Evolutionary conservation across 768 basidiomycete genomes (phyloP), one percentile per base, ranked within the genome.

Genomic region (Tylopilus sp.): DNA sequence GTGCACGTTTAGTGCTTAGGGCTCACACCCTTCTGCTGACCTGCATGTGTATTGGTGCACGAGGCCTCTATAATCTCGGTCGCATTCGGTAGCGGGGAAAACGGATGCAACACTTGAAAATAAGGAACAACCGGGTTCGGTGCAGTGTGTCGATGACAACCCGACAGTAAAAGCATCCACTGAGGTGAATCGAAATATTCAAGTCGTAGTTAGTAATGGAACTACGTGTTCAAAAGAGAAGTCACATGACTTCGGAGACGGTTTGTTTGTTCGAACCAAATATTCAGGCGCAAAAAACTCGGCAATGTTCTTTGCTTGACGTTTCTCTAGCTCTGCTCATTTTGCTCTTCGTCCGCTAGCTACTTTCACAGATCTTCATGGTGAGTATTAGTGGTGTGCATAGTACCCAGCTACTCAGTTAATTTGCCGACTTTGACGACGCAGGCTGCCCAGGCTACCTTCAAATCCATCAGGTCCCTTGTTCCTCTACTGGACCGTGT

Each of bases 401-500:
- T 13, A 48, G 19, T 3, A 30, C 26, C 16, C n/a, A 25, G 29
- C 34, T 16, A 9, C 31, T 24, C 2, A 13, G 34, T 40, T 65
- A 28, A 63, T 42, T 22, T 17, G 14, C 6, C 37, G 48, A 13
- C 21, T 28, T 3, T 2, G 3, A 31, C 11, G 7, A 28, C n/a
- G 43, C 48, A 90, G 87, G 88, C 89, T 75, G 75, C 88, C 57
- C 89, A 90, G 74, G 88, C 92, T 60, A 96, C 94, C 24, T 93
- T 98, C 86, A 97, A 92, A 75, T 86, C 85, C 60, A 98, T 98
- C 82, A 90, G 82, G 77, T 78, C 94, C 53, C 70, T 98, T 61
- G 74, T 91, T 58, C 96, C 96, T 55, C 83, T 98, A 46, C 78
- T 98, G 51, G 96, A 98, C 85, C 91, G 96, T 59, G 91, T 98